Conservation (phyloP, 108 stramenopile genomes). For the Parietichytrium sp. region DNA sequence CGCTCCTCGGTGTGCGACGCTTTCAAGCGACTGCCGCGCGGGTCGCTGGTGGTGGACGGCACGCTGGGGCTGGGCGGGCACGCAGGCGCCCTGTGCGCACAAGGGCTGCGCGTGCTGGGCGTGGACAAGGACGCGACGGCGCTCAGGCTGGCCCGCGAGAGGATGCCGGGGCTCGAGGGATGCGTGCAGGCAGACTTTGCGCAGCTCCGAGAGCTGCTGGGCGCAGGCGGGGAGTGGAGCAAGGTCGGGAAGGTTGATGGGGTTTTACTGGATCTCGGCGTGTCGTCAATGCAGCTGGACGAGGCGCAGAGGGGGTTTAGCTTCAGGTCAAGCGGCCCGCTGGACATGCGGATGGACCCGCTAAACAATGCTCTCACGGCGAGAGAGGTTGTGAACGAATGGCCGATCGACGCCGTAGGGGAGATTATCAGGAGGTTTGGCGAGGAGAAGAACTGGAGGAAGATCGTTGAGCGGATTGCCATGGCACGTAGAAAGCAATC, state of each 20-base stretch:
- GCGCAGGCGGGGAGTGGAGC: too few relatives aligned
- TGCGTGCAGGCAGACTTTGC: not conserved
- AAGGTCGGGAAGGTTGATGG: conserved; percentile 67
- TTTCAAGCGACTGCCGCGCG: not conserved
- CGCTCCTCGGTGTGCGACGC: not conserved
- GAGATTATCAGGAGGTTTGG: not conserved
- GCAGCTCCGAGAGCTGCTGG: not conserved
- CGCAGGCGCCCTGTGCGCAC: conserved; percentile 17
- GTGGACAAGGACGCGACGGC: conserved; percentile 45
- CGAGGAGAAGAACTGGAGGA: not conserved
- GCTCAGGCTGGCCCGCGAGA: not conserved
- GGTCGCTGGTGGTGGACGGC: conserved; percentile 40
- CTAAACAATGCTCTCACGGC: not conserved
- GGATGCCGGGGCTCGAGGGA: too few relatives aligned
- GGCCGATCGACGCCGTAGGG: not conserved
- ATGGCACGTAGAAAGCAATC: not conserved
- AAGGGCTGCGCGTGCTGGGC: conserved; percentile 6
- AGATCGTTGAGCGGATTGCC: not conserved
- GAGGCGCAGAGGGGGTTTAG: conserved; percentile 81
- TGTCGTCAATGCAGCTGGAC: conserved; percentile 88
- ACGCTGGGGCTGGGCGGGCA: conserved; percentile 50
- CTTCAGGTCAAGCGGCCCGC: conserved; percentile 83
- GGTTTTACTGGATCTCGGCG: conserved; percentile 86
- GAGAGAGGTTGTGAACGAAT: not conserved
- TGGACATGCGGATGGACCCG: conserved; percentile 86